Conservation (phyloP, 306 rosid genomes). For the Bauhinia variegata region DNA sequence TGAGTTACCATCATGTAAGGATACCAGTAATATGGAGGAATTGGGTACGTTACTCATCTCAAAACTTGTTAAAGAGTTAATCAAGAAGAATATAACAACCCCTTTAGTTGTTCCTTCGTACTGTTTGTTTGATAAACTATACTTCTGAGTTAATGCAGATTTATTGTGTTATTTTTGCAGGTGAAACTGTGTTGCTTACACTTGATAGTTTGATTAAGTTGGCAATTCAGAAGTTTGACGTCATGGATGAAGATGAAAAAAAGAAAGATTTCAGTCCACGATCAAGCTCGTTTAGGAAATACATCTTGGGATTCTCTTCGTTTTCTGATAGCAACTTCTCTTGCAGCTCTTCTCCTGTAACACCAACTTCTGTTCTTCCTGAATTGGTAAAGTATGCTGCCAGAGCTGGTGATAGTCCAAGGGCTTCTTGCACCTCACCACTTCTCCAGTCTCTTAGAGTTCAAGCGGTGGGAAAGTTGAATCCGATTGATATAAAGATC, state of each 20-base stretch:
- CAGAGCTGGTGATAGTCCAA: conserved; percentile 35
- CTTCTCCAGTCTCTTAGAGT: conserved; percentile 62
- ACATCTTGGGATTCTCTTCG: conserved; percentile 18
- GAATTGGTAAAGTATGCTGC: conserved; percentile 15
- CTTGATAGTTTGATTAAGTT: conserved; percentile 59
- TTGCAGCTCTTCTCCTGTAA: conserved; percentile 50
- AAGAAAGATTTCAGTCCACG: conserved; percentile 35
- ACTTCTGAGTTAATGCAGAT: neutral
- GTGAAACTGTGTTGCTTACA: conserved; percentile 47
- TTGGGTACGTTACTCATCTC: conserved; percentile 48
- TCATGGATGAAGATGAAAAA: conserved; percentile 58
- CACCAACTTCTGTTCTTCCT: conserved; percentile 75
- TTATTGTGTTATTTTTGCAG: conserved; percentile 39
- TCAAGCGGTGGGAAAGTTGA: conserved; percentile 64
- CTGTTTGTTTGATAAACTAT: neutral
- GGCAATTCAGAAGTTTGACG: conserved; percentile 60
- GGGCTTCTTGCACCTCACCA: conserved; percentile 37
- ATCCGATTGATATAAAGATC: conserved; percentile 61
- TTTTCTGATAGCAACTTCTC: conserved; percentile 44
- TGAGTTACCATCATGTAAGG: conserved; percentile 51
- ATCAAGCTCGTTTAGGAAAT: conserved; percentile 42
- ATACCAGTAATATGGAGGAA: conserved; percentile 42
- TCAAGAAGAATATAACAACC: too few relatives aligned
- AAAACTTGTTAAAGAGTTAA: too few relatives aligned
- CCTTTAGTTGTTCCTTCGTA: too few relatives aligned